Evolutionary conservation across 345 rosid species (phyloP).

Genomic region (Angophora floribunda): DNA sequence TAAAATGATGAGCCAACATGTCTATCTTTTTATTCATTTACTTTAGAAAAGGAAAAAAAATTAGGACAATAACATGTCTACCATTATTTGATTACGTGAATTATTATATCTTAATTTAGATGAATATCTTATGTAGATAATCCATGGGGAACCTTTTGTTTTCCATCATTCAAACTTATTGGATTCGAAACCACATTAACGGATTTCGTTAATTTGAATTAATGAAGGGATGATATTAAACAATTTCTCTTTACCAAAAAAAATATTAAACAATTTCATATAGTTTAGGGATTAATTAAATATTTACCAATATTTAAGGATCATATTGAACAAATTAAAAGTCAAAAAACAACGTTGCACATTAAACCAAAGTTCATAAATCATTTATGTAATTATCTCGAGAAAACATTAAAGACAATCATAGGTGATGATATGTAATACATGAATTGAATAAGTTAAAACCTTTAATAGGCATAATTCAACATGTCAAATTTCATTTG

Average conservation of each 20-base stretch:
- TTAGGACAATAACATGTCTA: not conserved
- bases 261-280: not conserved
- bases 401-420: not conserved
- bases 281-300: not conserved
- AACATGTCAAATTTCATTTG: not conserved
- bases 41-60: not conserved
- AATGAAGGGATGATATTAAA: not conserved
- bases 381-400: not conserved
- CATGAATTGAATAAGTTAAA: not conserved
- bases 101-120: not conserved
- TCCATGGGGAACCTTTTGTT: fast-evolving
- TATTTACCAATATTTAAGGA: not conserved
- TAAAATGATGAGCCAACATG: not conserved
- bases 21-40: not conserved
- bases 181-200: not conserved
- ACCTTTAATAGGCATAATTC: not conserved
- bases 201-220: not conserved
- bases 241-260: too few relatives aligned
- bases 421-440: not conserved
- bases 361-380: not conserved
- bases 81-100: not conserved
- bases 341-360: not conserved
- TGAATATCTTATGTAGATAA: not conserved
- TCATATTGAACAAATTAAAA: not conserved
- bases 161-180: not conserved